These are phyloP conservation scores for Russula virescens DNA, from an alignment of 768 basidiomycete species.

Conservation along the genomic window DNA sequence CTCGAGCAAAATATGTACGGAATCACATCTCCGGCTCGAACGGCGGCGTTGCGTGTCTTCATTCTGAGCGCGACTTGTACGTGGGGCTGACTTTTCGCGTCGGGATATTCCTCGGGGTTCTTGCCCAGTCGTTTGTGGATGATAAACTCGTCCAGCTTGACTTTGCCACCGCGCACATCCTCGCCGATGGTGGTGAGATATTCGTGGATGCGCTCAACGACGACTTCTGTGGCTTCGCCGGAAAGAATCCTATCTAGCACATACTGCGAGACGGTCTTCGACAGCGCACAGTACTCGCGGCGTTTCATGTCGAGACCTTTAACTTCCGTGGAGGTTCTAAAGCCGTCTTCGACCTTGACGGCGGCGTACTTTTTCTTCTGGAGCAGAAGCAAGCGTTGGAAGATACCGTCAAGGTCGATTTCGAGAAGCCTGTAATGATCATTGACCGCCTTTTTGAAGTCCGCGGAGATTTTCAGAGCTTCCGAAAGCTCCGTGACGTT, in stretches of 20 bases:
- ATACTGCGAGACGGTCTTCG: slow-evolving; percentile 92
- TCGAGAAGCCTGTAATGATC: slow-evolving; percentile 93
- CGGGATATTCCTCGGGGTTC: slow-evolving; percentile 95
- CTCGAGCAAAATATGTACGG: slow-evolving; percentile 89
- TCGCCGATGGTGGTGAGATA: slow-evolving; percentile 74
- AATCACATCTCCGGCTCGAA: slow-evolving; percentile 87
- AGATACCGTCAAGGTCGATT: slow-evolving; percentile 93
- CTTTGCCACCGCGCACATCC: slow-evolving; percentile 68
- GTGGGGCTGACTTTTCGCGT: slow-evolving; percentile 91
- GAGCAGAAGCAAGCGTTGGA: slow-evolving; percentile 84
- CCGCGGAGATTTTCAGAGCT: slow-evolving; percentile 84
- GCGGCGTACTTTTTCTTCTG: slow-evolving; percentile 99
- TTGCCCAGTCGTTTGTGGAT: slow-evolving; percentile 96
- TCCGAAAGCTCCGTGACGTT: slow-evolving; percentile 84
- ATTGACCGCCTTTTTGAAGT: slow-evolving; percentile 95
- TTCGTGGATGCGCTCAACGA: slow-evolving; percentile 89
- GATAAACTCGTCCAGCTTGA: slow-evolving; percentile 90
- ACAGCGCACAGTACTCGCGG: slow-evolving; percentile 87
- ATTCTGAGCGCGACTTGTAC: slow-evolving; percentile 92
- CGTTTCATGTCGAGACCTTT: slow-evolving; percentile 99
- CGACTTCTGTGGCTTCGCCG: slow-evolving; percentile 83
- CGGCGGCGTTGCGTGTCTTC: slow-evolving; percentile 77
- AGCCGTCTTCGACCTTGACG: slow-evolving; percentile 84
- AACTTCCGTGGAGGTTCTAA: slow-evolving; percentile 74
- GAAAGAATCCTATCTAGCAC: slow-evolving; percentile 88